Evolutionary conservation across 257 asterid genomes (phyloP).

Genomic region (Agastache rugosa): DNA sequence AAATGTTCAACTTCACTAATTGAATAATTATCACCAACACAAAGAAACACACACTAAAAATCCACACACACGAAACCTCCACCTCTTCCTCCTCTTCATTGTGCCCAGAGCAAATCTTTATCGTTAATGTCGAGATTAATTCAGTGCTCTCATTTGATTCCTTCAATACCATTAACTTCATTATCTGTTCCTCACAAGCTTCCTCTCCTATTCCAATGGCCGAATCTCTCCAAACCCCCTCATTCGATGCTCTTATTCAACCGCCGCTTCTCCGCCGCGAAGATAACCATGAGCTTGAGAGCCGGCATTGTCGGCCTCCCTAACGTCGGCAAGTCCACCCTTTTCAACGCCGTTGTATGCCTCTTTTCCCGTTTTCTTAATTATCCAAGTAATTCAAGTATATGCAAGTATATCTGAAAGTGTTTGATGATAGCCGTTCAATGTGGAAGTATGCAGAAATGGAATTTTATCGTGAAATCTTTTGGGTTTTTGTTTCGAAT

Average conservation of each 20-base stretch:
- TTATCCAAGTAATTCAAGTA: conserved; percentile 24
- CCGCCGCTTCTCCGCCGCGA: conserved; percentile 67
- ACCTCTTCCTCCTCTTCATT: neutral
- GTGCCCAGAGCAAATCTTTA: neutral
- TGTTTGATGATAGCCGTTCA: neutral
- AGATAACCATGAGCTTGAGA: conserved; percentile 84
- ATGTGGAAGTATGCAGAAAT: conserved; percentile 1
- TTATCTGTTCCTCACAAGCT: conserved; percentile 48
- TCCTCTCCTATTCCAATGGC: conserved; percentile 56
- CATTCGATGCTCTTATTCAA: conserved; percentile 44
- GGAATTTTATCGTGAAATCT: neutral
- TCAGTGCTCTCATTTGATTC: conserved; percentile 64
- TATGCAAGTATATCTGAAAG: neutral
- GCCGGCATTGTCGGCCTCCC: conserved; percentile 99
- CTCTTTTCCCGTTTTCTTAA: neutral
- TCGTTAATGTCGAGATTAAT: conserved; percentile 68
- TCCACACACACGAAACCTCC: conserved; percentile 36
- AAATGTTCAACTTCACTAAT: neutral
- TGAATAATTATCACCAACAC: neutral
- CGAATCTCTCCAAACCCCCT: conserved; percentile 48
- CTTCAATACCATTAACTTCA: conserved; percentile 53
- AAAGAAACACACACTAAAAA: neutral
- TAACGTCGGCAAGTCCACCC: conserved; percentile 96
- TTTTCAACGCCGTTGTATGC: conserved; percentile 96
- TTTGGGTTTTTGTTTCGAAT: conserved; percentile 21